These are phyloP conservation scores for Noccaea bulbosa DNA, from an alignment of 345 rosid species.

Conservation along the genomic window DNA sequence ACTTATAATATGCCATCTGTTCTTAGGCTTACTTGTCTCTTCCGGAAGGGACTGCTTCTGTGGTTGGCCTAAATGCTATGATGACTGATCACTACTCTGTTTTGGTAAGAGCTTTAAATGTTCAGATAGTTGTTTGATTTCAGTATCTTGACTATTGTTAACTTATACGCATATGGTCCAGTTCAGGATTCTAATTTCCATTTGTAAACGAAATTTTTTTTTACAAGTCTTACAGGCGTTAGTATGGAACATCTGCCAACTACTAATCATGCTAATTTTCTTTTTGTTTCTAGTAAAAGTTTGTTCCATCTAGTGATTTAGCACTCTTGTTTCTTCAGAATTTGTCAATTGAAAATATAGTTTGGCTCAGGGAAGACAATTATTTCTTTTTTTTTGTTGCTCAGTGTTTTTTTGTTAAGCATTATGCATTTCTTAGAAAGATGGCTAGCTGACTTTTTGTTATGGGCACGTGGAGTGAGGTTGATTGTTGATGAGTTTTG, in stretches of 20 bases:
- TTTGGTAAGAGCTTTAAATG: constrained; percentile 49
- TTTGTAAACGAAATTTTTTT: constrained; percentile 2
- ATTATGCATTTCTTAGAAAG: constrained; percentile 20
- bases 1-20: constrained; percentile 28
- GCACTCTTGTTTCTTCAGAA: constrained; percentile 21
- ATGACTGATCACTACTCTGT: constrained; percentile 84
- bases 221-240: constrained; percentile 21
- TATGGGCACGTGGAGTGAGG: constrained; percentile 6
- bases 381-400: constrained; percentile 4
- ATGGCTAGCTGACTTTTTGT: constrained; percentile 8
- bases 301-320: constrained; percentile 11
- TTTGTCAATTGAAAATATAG: constrained; percentile 23
- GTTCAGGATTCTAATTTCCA: constrained; percentile 21
- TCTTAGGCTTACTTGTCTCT: constrained; percentile 90
- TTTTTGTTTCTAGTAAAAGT: constrained; percentile 19
- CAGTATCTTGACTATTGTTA: constrained; percentile 22
- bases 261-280: constrained; percentile 13
- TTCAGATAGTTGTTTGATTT: constrained; percentile 23
- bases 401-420: constrained; percentile 24
- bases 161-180: constrained; percentile 19
- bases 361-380: constrained; percentile 1
- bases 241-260: constrained; percentile 19
- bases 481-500: constrained; percentile 11
- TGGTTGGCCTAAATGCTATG: constrained; percentile 83
- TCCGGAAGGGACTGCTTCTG: constrained; percentile 85